Base-by-base conservation (phyloP, 805 yeast species). In the Hanseniaspora lindneri region DNA sequence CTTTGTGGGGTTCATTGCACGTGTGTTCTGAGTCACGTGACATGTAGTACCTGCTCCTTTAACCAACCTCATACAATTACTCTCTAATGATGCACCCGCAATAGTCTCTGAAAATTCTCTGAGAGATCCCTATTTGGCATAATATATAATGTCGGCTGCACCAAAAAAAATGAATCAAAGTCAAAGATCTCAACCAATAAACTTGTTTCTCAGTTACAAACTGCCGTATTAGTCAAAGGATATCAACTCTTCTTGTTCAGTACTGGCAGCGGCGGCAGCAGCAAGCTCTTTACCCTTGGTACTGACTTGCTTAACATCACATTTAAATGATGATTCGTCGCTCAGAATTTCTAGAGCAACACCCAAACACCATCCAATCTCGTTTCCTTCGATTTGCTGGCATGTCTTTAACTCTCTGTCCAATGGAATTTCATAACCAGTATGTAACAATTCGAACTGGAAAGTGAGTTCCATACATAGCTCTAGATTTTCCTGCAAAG, bases 341-440 rank as follows among this genome's bases (percentile, higher is more conserved):
- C 83, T 92, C 56, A 92, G 71, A 56, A 92, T 69, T 8, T 97
- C 97, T 57, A 92, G 73, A 1, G 96, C 85, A 1, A 97, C 98
- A 57, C 99, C 99, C 50, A 92, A 71, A 70, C 97, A 92, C 99
- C 99, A 92, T 29, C 98, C 99, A 46, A 92, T 73, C 68, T 92
- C 98, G 58, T 85, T 87, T 60, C 79, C 77, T 46, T 79, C 82
- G 57, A 92, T 85, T 62, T 77, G 87, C 70, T 86, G 79, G 8
- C 96, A 97, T 6, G 96, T 92, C 64, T 77, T 83, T 56, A 92
- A 77, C 66, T 89, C 96, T 63, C 97, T 79, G 55, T 74, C 71
- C 51, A 84, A 73, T 53, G 96, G 96, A 54, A 92, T 86, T 57
- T 89, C 96, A 66, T 92, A 92, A 39, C 99, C 99, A n/a, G 88